These are phyloP conservation scores for Elsinoe ampelina DNA, from an alignment of 2,329 filamentous ascomycete species.

Conservation along the genomic window DNA sequence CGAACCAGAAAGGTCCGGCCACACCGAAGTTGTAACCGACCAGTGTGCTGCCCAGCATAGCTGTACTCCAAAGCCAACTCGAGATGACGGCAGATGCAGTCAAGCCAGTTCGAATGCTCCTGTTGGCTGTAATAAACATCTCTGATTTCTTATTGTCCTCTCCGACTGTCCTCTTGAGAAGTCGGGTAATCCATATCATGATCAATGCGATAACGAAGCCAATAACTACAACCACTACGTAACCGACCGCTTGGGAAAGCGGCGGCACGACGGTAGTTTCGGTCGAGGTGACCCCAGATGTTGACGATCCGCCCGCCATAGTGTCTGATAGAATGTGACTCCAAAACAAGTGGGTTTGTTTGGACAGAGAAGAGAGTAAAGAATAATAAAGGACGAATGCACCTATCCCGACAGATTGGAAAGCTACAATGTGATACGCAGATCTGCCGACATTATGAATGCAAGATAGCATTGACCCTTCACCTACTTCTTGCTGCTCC, in stretches of 20 bases:
- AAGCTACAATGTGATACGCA: not conserved
- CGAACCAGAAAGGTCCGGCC: constrained; percentile 18
- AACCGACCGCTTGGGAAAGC: constrained; percentile 30
- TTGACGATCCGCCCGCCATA: constrained; percentile 9
- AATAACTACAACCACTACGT: constrained; percentile 42
- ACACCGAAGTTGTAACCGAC: constrained; percentile 29
- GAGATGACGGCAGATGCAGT: constrained; percentile 28
- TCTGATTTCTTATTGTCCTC: constrained; percentile 39
- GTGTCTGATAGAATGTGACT: too few species aligned
- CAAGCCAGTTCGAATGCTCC: constrained; percentile 23
- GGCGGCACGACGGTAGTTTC: not conserved
- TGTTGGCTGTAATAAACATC: constrained; percentile 34
- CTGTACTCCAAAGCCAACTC: constrained; percentile 21
- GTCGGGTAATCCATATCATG: constrained; percentile 38
- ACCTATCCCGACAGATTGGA: not conserved
- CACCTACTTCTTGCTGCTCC: not conserved
- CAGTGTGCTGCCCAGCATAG: constrained; percentile 19
- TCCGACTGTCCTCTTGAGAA: constrained; percentile 36
- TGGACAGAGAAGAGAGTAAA: not conserved
- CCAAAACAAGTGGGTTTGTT: not conserved
- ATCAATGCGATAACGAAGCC: constrained; percentile 40
- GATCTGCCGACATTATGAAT: constrained; percentile 1
- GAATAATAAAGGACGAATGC: not conserved
- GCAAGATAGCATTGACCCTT: not conserved
- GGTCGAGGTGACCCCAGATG: not conserved